Evolutionary conservation across 768 basidiomycete genomes (phyloP).

Genomic region (Amanita molliuscula): DNA sequence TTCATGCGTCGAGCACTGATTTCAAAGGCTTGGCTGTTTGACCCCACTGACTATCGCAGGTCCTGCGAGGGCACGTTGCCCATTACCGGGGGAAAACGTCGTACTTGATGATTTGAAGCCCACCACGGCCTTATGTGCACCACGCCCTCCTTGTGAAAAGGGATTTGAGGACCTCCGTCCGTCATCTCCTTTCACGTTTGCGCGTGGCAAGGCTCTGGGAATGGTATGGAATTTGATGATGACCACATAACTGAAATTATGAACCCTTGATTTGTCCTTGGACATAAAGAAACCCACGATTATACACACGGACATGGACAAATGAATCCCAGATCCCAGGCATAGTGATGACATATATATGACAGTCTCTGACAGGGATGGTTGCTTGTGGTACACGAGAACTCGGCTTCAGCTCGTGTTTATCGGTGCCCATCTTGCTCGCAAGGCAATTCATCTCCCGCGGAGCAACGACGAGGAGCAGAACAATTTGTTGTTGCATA

Average conservation of each 20-base stretch:
- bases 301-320: not conserved
- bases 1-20: conserved; percentile 2
- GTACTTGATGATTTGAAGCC: not conserved
- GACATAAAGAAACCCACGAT: not conserved
- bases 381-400: conserved; percentile 2
- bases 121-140: not conserved
- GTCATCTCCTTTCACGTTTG: not conserved
- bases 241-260: too few relatives aligned
- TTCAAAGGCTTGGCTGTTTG: not conserved
- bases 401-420: not conserved
- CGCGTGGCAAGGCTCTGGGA: not conserved
- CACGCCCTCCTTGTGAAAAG: not conserved
- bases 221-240: too few relatives aligned
- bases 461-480: not conserved
- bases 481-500: not conserved
- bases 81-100: not conserved
- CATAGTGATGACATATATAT: not conserved
- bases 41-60: not conserved
- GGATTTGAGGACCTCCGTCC: not conserved
- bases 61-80: not conserved
- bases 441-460: not conserved
- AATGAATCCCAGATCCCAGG: not conserved
- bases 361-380: not conserved
- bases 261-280: too few relatives aligned
- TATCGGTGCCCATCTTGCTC: conserved; percentile 5